These are phyloP conservation scores for Zygosaccharomyces pseudobailii DNA, from an alignment of 1,139 yeast genomes.

Conservation along the genomic window DNA sequence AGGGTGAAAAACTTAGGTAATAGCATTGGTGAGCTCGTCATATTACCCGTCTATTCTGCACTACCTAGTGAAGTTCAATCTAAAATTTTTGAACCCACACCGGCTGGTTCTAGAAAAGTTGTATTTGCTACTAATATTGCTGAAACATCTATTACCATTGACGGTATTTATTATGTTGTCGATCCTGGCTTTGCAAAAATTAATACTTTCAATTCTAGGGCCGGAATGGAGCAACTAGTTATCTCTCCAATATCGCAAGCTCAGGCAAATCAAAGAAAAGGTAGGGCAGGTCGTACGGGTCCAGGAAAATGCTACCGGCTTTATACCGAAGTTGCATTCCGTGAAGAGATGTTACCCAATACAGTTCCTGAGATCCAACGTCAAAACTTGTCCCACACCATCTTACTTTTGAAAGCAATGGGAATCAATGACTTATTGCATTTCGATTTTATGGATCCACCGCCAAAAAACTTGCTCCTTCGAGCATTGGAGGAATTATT, in stretches of 20 bases:
- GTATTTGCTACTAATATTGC: constrained; percentile 96
- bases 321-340: constrained; percentile 81
- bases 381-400: constrained; percentile 79
- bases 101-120: constrained; percentile 71
- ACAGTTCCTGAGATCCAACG: constrained; percentile 92
- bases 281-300: constrained; percentile 95
- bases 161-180: constrained; percentile 82
- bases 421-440: constrained; percentile 76
- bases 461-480: constrained; percentile 68
- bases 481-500: constrained; percentile 81
- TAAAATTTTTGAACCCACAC: constrained; percentile 83
- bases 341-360: constrained; percentile 79
- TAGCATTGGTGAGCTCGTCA: constrained; percentile 58
- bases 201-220: constrained; percentile 70
- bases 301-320: constrained; percentile 93
- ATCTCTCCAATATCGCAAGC: constrained; percentile 89
- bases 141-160: constrained; percentile 92
- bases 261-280: constrained; percentile 93
- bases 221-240: constrained; percentile 87
- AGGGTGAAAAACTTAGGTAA: constrained; percentile 64
- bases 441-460: constrained; percentile 95
- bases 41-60: constrained; percentile 90
- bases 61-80: constrained; percentile 81
- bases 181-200: constrained; percentile 94
- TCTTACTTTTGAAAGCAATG: constrained; percentile 89